Percentiles rank a stretch among this genome's conserved stretches.
Evolutionary conservation across 306 rosid species (phyloP).

Genomic region (Rubus parviflorus): DNA sequence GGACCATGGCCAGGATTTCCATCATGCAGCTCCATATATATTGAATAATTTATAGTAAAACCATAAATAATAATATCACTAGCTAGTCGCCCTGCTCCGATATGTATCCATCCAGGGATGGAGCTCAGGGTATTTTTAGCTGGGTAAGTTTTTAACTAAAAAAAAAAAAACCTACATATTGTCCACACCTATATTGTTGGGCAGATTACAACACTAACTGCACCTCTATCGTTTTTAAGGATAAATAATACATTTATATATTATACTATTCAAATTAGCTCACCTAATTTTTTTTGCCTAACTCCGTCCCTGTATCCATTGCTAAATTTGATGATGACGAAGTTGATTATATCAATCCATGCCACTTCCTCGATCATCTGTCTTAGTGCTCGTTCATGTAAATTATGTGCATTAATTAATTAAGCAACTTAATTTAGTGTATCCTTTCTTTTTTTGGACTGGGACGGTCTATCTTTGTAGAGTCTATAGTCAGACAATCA

Average conservation of each 20-base stretch:
- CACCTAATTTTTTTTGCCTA: no score
- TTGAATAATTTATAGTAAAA: neutral
- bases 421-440: no score
- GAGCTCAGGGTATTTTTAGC: no score
- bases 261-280: no score
- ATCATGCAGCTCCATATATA: neutral
- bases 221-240: no score
- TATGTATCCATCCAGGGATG: no score
- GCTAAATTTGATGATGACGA: neutral
- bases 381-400: neutral
- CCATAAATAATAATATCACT: neutral
- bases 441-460: neutral
- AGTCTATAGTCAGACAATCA: no score
- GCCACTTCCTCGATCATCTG: neutral
- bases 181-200: no score
- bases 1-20: neutral
- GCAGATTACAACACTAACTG: no score
- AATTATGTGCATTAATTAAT: neutral
- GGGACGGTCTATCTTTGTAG: neutral
- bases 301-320: neutral
- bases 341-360: neutral
- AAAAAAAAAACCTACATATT: no score
- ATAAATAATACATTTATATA: no score
- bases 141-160: no score
- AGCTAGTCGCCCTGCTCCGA: neutral